These are phyloP conservation scores for Sanguinoderma infundibulare DNA, from an alignment of 1,284 basidiomycete species.

Conservation along the genomic window DNA sequence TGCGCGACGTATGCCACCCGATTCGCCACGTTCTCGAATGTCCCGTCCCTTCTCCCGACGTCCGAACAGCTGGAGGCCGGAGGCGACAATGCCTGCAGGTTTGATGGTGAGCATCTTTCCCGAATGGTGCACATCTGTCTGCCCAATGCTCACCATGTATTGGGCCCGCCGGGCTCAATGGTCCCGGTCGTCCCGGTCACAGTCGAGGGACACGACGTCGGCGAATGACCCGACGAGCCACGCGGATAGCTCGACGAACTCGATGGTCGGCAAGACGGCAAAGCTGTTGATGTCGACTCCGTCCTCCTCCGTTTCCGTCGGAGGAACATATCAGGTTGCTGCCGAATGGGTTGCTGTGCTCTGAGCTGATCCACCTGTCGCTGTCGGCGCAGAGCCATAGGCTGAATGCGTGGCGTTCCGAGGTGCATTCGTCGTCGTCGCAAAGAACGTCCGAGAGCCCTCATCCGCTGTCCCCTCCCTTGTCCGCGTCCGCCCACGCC, in stretches of 20 bases:
- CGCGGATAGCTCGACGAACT: slow-evolving; percentile 25
- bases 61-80: too few species aligned
- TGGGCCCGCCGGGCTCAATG: too few species aligned
- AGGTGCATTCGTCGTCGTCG: slow-evolving; percentile 29
- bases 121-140: too few species aligned
- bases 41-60: too few species aligned
- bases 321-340: not conserved
- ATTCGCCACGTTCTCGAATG: too few species aligned
- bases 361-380: slow-evolving; percentile 6
- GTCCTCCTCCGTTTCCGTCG: slow-evolving; percentile 11
- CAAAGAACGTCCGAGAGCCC: too few species aligned
- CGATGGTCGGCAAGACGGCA: slow-evolving; percentile 26
- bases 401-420: slow-evolving; percentile 35
- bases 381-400: slow-evolving; percentile 22
- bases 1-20: too few species aligned
- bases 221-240: slow-evolving; percentile 25
- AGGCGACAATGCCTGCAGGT: too few species aligned
- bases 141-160: too few species aligned
- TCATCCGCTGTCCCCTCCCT: not conserved
- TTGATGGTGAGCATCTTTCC: too few species aligned
- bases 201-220: slow-evolving; percentile 6
- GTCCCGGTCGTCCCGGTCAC: slow-evolving; percentile 10
- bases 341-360: too few species aligned
- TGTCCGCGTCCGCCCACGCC: not conserved
- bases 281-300: slow-evolving; percentile 20